Conservation (phyloP, 208 protist species). For the Trypanosoma conorhini region DNA sequence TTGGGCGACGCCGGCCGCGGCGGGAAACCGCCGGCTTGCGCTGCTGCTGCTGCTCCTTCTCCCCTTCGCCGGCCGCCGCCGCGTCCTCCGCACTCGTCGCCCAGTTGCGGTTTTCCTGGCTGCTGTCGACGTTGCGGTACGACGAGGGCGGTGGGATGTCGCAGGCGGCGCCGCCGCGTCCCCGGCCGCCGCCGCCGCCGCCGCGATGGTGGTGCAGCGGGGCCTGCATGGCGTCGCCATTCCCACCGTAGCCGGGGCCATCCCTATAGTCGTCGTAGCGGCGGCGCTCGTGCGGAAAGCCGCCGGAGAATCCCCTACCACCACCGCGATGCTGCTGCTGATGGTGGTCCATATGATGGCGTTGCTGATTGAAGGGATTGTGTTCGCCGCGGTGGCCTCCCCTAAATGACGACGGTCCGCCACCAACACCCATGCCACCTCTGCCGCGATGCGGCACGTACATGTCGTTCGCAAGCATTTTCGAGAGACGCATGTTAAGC, state of each 20-base stretch:
- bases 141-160: background rate
- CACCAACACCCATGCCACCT: background rate
- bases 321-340: slow-evolving; percentile 12
- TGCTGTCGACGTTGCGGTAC: background rate
- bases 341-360: background rate
- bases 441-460: background rate
- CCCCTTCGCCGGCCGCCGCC: background rate
- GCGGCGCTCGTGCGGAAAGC: slow-evolving; percentile 12
- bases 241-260: slow-evolving; percentile 6
- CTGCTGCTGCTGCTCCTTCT: slow-evolving; percentile 3
- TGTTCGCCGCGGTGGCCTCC: slow-evolving; percentile 4
- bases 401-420: slow-evolving; percentile 1
- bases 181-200: slow-evolving; percentile 5
- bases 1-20: slow-evolving; percentile 18
- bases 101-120: slow-evolving; percentile 5
- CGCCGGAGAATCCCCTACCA: slow-evolving; percentile 1
- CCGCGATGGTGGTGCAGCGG: background rate
- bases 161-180: background rate
- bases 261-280: slow-evolving; percentile 24
- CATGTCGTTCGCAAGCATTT: background rate
- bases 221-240: background rate
- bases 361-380: background rate
- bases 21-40: background rate
- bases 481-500: slow-evolving; percentile 31
- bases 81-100: background rate